A percentile compares a stretch with the other conserved stretches of the same genome.
These are phyloP conservation scores for Lactarius tabidus DNA, from an alignment of 768 basidiomycete species.

Conservation along the genomic window DNA sequence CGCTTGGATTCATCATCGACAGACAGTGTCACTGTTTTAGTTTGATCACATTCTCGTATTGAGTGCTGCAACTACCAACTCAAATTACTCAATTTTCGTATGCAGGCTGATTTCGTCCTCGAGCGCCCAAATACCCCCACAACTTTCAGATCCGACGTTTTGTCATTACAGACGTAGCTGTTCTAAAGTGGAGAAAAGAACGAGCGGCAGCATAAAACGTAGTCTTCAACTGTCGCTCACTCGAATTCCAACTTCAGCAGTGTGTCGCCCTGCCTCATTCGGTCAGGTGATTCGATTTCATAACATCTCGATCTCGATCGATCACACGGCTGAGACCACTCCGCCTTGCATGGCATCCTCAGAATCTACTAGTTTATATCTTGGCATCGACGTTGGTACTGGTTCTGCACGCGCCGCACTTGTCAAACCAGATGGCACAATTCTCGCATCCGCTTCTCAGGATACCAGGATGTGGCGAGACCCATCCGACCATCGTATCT, in stretches of 20 bases:
- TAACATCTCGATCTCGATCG: not conserved
- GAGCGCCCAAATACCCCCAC: no score
- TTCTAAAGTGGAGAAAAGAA: no score
- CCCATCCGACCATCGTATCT: conserved; percentile 81
- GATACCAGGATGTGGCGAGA: conserved; percentile 86
- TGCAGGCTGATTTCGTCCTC: no score
- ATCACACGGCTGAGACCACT: not conserved
- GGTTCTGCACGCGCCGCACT: conserved; percentile 89
- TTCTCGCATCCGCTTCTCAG: conserved; percentile 76
- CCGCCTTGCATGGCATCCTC: conserved; percentile 33
- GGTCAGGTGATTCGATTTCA: not conserved
- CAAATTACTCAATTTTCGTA: no score
- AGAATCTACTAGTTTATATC: conserved; percentile 45
- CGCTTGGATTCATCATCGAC: not conserved
- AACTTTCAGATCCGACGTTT: no score
- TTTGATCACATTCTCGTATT: not conserved
- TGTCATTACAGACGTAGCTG: no score
- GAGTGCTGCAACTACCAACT: no score
- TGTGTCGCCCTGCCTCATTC: no score
- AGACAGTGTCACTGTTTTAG: not conserved
- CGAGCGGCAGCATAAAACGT: no score
- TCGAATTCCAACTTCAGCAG: no score
- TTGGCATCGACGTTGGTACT: conserved; percentile 86
- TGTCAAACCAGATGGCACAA: conserved; percentile 59
- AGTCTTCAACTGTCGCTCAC: no score